Evolutionary conservation across 1,139 yeast species (phyloP), one percentile per base, ranked within the genome.

Genomic region (Sugiyamaella pinicola): DNA sequence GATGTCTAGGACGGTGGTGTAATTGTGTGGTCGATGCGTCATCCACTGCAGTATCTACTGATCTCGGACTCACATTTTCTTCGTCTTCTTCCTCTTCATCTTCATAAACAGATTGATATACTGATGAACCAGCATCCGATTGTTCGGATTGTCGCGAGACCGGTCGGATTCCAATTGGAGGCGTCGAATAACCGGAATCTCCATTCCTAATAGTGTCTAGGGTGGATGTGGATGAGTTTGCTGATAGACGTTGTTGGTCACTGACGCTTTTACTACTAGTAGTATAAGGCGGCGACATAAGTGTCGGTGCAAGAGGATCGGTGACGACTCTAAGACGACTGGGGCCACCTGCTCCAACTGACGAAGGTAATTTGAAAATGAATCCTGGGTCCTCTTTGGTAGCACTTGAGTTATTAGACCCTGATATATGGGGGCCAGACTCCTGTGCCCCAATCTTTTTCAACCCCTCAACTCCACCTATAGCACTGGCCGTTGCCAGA

Each of bases 291-390:
- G 31, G 19, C 15, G 41, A 34, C 35, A 24, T 18, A 34, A 34
- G 19, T 24, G 6, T 28, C 17, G 42, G 42, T 22, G 49, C 19
- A 10, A 46, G 5, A 12, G 49, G 49, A 15, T 37, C 43, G 7
- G 49, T 46, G 7, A 46, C 49, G 3, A 46, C 43, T 17, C 49
- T 40, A 12, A 46, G 17, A 13, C 22, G 21, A 34, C 49, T 46
- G 12, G 51, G 46, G 6, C 40, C 34, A 29, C 31, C 45, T 5
- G 40, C 46, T 4, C 51, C 51, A 31, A 47, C 34, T 13, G 46
- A 40, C 12, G 50, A 21, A n/a, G 44, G 54, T 3, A 45, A 24
- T n/a, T 49, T 37, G 54, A 51, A 51, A 31, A 51, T 51, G 22
- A 43, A 41, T 6, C 47, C 54, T n/a, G 52, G 40, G 26, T 47